These are phyloP conservation scores for Fusarium sp. DNA, from an alignment of 2,329 filamentous ascomycete species.

Conservation along the genomic window DNA sequence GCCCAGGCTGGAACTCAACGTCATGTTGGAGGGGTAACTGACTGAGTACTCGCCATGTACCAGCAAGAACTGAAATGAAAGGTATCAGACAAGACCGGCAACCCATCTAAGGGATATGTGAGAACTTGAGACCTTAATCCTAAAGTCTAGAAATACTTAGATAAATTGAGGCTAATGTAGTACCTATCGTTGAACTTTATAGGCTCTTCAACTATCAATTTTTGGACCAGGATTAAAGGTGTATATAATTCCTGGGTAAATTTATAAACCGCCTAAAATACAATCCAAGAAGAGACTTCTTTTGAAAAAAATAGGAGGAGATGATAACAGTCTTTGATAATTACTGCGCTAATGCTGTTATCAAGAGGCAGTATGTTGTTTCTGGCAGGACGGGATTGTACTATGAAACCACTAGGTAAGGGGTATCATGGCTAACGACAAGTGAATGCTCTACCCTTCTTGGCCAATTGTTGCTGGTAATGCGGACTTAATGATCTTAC, in stretches of 20 bases:
- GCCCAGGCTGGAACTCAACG: slow-evolving; percentile 30
- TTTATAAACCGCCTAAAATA: background rate
- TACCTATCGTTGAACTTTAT: no score
- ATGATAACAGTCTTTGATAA: background rate
- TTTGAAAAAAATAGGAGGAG: background rate
- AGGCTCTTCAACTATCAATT: no score
- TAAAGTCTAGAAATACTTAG: no score
- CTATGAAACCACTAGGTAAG: background rate
- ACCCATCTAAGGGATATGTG: no score
- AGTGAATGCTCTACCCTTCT: background rate
- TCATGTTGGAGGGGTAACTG: slow-evolving; percentile 44
- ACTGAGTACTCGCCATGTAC: background rate
- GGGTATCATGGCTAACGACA: background rate
- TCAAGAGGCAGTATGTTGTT: background rate
- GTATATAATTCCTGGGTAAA: no score
- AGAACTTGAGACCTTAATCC: no score
- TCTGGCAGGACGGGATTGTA: background rate
- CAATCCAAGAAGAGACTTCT: background rate
- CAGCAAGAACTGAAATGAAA: background rate
- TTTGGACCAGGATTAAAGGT: no score
- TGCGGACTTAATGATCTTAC: background rate
- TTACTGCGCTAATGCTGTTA: background rate
- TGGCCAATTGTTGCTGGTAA: background rate
- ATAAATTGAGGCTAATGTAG: no score
- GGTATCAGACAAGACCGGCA: no score